These are phyloP conservation scores for Piper betle DNA, from an alignment of 164 flowering plant genomes.

Conservation along the genomic window DNA sequence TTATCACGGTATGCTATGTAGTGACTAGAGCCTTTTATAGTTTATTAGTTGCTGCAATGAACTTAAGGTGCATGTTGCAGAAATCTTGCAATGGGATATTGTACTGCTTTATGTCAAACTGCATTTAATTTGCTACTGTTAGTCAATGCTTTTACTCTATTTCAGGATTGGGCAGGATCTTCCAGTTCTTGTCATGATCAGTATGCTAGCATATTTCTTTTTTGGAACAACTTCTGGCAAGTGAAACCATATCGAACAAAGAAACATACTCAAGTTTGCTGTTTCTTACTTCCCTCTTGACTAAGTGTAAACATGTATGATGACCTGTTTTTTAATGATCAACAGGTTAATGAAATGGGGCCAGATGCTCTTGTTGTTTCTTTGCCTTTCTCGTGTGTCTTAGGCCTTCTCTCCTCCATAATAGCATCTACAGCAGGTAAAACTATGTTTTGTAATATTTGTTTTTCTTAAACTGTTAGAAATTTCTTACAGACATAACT, in stretches of 20 bases:
- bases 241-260: not conserved
- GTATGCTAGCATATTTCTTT: slow-evolving; percentile 85
- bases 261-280: not conserved
- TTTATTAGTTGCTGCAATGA: no score
- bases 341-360: slow-evolving; percentile 52
- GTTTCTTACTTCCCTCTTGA: not conserved
- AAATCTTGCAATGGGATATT: not conserved
- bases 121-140: not conserved
- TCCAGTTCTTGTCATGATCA: slow-evolving; percentile 75
- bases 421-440: slow-evolving; percentile 81
- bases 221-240: slow-evolving; percentile 80
- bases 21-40: no score
- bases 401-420: slow-evolving; percentile 77
- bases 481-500: not conserved
- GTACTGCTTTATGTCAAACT: not conserved
- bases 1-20: no score
- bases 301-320: not conserved
- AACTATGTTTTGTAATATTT: not conserved
- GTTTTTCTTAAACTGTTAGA: not conserved
- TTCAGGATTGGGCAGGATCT: slow-evolving; percentile 80
- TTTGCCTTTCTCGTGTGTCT: slow-evolving; percentile 65
- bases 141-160: no score
- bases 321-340: not conserved
- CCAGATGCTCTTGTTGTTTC: slow-evolving; percentile 72
- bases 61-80: not conserved